Conservation (phyloP, 83 land plant genomes). For the Picea engelmannii region DNA sequence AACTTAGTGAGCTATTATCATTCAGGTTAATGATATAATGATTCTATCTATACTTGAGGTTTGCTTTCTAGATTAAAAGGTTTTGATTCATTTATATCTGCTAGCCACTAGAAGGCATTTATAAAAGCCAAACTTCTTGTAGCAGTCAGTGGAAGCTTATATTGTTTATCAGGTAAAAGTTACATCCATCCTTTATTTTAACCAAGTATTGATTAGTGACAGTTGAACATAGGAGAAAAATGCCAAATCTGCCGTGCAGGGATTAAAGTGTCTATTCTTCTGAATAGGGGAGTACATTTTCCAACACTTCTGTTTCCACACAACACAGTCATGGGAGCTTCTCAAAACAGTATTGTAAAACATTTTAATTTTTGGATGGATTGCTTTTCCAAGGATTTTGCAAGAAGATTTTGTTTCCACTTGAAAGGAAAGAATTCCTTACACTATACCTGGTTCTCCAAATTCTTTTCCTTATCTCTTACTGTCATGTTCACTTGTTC, state of each 20-base stretch:
- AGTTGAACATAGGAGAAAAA: background rate
- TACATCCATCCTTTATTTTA: background rate
- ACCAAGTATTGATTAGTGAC: background rate
- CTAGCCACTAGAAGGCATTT: background rate
- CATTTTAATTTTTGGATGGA: background rate
- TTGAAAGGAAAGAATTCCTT: background rate
- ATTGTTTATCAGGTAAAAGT: background rate
- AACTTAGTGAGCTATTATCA: no score
- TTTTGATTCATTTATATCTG: background rate
- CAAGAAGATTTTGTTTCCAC: background rate
- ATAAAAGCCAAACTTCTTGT: background rate
- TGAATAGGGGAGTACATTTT: background rate
- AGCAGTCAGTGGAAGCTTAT: background rate
- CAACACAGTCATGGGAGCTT: background rate
- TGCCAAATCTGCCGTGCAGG: background rate
- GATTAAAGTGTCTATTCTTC: background rate
- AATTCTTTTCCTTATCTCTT: no score
- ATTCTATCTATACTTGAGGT: no score
- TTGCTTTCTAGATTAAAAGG: background rate
- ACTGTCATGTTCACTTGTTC: no score
- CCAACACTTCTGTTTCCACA: background rate
- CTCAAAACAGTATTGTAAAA: background rate
- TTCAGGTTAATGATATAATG: no score
- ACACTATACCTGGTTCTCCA: no score
- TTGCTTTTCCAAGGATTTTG: background rate